Evolutionary conservation across 2,329 filamentous ascomycete species (phyloP).

Genomic region (Alternaria triticimaculans): DNA sequence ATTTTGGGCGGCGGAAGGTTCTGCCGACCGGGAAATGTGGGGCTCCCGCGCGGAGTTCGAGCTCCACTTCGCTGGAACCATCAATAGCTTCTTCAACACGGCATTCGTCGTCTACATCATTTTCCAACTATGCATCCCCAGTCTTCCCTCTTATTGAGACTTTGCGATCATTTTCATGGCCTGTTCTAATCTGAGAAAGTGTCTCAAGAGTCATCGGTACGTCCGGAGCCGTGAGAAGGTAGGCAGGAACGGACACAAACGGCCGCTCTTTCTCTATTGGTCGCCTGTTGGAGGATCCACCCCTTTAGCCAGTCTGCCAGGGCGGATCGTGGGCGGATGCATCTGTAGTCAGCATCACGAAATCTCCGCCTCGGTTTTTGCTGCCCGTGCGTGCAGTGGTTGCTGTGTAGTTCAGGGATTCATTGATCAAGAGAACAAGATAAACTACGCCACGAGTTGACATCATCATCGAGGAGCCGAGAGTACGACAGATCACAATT

Average conservation of each 20-base stretch:
- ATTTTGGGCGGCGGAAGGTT: slow-evolving; percentile 28
- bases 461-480: no score
- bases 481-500: neutral
- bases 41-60: slow-evolving; percentile 25
- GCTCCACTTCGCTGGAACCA: neutral
- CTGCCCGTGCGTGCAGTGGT: neutral
- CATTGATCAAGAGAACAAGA: neutral
- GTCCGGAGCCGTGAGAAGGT: neutral
- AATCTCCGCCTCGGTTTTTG: neutral
- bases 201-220: neutral
- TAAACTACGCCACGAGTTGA: neutral
- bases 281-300: neutral
- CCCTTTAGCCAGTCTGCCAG: neutral
- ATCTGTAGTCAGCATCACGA: neutral
- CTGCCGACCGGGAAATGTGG: slow-evolving; percentile 23
- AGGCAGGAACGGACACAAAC: neutral
- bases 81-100: neutral
- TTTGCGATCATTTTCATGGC: neutral
- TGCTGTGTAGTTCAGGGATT: neutral
- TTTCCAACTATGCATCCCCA: neutral
- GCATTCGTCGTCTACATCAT: neutral
- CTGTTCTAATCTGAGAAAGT: accelerated
- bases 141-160: accelerated
- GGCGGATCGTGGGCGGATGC: neutral
- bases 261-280: neutral